These are phyloP conservation scores for Penicillium lividum DNA, from an alignment of 495 filamentous ascomycete species.

Conservation along the genomic window DNA sequence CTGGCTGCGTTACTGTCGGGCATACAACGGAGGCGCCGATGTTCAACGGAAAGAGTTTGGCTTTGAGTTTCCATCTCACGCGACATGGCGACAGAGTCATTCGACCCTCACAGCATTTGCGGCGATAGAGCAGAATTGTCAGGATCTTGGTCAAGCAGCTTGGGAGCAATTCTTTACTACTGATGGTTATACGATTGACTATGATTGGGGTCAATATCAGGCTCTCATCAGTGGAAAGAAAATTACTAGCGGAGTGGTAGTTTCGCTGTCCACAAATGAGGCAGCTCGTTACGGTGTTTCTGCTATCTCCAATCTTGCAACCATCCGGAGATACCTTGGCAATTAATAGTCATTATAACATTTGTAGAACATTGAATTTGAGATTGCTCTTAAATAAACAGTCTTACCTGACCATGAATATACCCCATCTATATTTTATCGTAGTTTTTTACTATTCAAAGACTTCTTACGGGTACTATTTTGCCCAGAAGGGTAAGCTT, in stretches of 20 bases:
- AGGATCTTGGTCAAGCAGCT: conserved; percentile 10
- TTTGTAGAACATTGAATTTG: neutral
- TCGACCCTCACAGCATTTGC: conserved; percentile 25
- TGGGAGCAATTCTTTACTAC: conserved; percentile 23
- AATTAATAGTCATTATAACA: too few relatives aligned
- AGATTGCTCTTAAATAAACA: too few relatives aligned
- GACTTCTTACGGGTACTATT: neutral
- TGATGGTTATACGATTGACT: conserved; percentile 14
- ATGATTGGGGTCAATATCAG: conserved; percentile 17
- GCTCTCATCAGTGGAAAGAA: conserved; percentile 14
- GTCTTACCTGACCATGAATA: too few relatives aligned
- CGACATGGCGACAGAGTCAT: conserved; percentile 26
- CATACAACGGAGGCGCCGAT: conserved; percentile 22
- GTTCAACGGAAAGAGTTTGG: conserved; percentile 23
- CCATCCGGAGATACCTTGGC: conserved; percentile 9
- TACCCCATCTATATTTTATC: too few relatives aligned
- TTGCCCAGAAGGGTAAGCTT: neutral
- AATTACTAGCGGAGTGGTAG: conserved; percentile 16
- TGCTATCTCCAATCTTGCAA: conserved; percentile 26
- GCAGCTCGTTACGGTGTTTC: conserved; percentile 26
- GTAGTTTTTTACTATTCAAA: too few relatives aligned
- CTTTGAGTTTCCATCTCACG: conserved; percentile 21
- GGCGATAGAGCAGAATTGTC: conserved; percentile 11
- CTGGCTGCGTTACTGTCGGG: conserved; percentile 25
- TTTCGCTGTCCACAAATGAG: conserved; percentile 26